Evolutionary conservation across 2,329 filamentous ascomycete genomes (phyloP), one percentile per base, ranked within the genome.

Genomic region (Biscogniauxia sp.): DNA sequence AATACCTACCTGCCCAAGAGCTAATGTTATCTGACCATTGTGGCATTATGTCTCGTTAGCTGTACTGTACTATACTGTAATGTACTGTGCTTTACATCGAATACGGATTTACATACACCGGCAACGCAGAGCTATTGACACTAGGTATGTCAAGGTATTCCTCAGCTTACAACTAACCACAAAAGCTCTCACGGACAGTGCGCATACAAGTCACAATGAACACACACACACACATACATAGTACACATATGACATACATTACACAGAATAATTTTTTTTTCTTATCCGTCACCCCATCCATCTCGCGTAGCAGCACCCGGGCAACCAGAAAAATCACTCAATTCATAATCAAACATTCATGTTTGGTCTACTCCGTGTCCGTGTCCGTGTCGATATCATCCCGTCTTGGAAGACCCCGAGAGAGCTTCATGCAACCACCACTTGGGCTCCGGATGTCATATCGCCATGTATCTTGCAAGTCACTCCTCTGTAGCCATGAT

Each of bases 401-500:
- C 28, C 41, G 15, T 20, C 13, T 51, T 51, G 6, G 50, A 50
- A 37, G 23, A 49, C 41, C 51, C 26, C 25, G 55, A 41, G 53
- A 50, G 15, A 25, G 19, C 50, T 20, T n/a, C 19, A 51, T 54
- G 56, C 23, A 60, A 28, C 28, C 6, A 32, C 2, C 7, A 32
- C 28, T 32, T 32, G 3, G 9, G 63, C 61, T 68, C 61, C 61
- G 55, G 55, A 41, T 45, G 49, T 61, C 5, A 67, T 62, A 66
- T 70, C 37, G 49, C 60, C 5, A 67, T 62, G 67, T 70, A 70
- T 66, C 60, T 57, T 54, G 28, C 17, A 70, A 57, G 66, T 69
- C 65, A 68, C 69, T 68, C 56, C 55, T 56, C 58, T 66, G 64
- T 62, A 61, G 59, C 64, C 64, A 62, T 66, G 59, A 51, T 55